A percentile compares a stretch with the other conserved stretches of the same genome.
phyloP scores from a whole-genome alignment of 2,329 filamentous ascomycete species.

The Colletotrichum sp. region DNA sequence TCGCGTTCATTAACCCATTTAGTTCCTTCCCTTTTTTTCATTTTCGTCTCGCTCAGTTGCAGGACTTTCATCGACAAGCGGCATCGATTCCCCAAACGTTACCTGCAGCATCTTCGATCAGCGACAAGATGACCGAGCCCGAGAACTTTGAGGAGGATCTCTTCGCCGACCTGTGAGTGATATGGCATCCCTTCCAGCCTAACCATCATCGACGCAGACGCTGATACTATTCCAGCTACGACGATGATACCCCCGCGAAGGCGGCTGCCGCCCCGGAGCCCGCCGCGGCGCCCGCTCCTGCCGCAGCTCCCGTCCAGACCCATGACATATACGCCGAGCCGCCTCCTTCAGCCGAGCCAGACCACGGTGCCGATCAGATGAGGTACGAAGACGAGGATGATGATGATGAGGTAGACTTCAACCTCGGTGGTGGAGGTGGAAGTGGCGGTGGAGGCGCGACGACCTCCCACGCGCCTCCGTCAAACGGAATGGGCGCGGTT shows the following conservation, averaged over 20 bases:
- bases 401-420: conserved; percentile 64
- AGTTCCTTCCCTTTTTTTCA: neutral
- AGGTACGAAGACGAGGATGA: conserved; percentile 54
- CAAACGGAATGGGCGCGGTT: conserved; percentile 7
- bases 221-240: conserved; percentile 54
- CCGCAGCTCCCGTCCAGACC: conserved; percentile 26
- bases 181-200: conserved; percentile 23
- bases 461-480: neutral
- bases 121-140: conserved; percentile 71
- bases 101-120: neutral
- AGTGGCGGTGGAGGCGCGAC: neutral
- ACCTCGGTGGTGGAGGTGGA: conserved; percentile 45
- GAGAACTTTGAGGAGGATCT: conserved; percentile 92
- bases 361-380: conserved; percentile 47
- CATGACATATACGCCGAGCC: conserved; percentile 33
- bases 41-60: neutral
- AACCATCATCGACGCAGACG: neutral
- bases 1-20: conserved; percentile 1
- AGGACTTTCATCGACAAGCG: neutral
- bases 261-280: conserved; percentile 40
- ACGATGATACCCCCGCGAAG: conserved; percentile 61
- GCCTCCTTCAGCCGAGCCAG: conserved; percentile 32
- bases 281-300: conserved; percentile 30
- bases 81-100: neutral
- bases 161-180: conserved; percentile 87